These are phyloP conservation scores for Paecilomyces variotii DNA, from an alignment of 2,329 filamentous ascomycete genomes.

Conservation along the genomic window DNA sequence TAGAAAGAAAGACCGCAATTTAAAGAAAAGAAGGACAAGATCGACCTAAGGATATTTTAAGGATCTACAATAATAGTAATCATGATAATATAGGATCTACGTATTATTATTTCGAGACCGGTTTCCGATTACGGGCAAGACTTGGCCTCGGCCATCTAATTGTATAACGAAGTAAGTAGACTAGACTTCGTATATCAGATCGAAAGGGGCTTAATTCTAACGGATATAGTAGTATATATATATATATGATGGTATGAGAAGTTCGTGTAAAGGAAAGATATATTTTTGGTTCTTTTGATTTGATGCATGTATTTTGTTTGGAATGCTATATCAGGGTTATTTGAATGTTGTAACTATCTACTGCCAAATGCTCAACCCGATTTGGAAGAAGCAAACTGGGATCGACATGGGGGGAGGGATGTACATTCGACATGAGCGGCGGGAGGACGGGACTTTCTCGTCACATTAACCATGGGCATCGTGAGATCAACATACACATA, in stretches of 20 bases:
- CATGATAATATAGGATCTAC: not conserved
- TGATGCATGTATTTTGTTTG: not conserved
- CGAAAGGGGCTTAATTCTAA: too few relatives aligned
- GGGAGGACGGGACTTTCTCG: not conserved
- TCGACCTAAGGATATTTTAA: not conserved
- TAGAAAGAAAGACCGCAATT: too few relatives aligned
- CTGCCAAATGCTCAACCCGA: slow-evolving; percentile 1
- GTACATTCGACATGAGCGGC: not conserved
- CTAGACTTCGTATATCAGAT: too few relatives aligned
- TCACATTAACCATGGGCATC: not conserved
- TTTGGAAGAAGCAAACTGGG: not conserved
- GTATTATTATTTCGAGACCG: not conserved
- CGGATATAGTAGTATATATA: not conserved
- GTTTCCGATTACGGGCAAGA: not conserved
- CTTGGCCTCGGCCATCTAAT: not conserved
- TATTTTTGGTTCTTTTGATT: not conserved
- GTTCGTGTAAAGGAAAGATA: not conserved
- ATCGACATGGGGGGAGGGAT: not conserved
- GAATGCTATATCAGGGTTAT: not conserved
- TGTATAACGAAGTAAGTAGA: too few relatives aligned
- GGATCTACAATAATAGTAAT: not conserved
- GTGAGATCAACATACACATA: not conserved
- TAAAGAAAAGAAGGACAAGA: not conserved
- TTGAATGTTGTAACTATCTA: slow-evolving; percentile 5
- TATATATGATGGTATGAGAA: not conserved